Evolutionary conservation across 2,329 filamentous ascomycete genomes (phyloP).

Genomic region (Aspergillus sp.): DNA sequence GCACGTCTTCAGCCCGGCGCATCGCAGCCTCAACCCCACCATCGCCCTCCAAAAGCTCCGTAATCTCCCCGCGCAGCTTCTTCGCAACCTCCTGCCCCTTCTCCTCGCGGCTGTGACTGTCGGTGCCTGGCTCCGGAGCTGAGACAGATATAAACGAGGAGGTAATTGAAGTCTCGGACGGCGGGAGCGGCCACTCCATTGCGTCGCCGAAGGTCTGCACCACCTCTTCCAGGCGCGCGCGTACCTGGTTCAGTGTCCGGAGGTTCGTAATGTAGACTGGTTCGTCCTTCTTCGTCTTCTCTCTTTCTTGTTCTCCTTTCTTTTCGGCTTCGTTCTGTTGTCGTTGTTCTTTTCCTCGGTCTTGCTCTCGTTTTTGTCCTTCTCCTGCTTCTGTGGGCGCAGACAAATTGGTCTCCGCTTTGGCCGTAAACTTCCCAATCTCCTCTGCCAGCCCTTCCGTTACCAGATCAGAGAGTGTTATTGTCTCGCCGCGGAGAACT

Average conservation of each 20-base stretch:
- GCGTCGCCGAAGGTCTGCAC: constrained; percentile 91
- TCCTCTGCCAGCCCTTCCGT: constrained; percentile 71
- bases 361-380: constrained; percentile 4
- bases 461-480: constrained; percentile 76
- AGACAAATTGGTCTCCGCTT: constrained; percentile 33
- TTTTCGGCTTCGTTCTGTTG: too few species aligned
- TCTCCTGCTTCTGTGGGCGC: background rate
- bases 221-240: constrained; percentile 80
- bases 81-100: constrained; percentile 81
- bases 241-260: constrained; percentile 78
- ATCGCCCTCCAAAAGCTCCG: constrained; percentile 64
- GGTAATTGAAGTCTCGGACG: constrained; percentile 78
- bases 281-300: constrained; percentile 37
- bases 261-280: constrained; percentile 74
- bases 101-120: constrained; percentile 72
- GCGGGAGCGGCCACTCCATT: constrained; percentile 91
- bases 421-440: constrained; percentile 65
- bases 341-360: constrained; percentile 9
- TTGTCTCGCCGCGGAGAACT: constrained; percentile 81
- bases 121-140: constrained; percentile 70
- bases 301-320: background rate
- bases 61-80: constrained; percentile 66
- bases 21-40: constrained; percentile 69
- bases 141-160: constrained; percentile 90
- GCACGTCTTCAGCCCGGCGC: constrained; percentile 72